Base-by-base conservation (phyloP, 352 stramenopile genomes). In the Elongisporangium undulatum region DNA sequence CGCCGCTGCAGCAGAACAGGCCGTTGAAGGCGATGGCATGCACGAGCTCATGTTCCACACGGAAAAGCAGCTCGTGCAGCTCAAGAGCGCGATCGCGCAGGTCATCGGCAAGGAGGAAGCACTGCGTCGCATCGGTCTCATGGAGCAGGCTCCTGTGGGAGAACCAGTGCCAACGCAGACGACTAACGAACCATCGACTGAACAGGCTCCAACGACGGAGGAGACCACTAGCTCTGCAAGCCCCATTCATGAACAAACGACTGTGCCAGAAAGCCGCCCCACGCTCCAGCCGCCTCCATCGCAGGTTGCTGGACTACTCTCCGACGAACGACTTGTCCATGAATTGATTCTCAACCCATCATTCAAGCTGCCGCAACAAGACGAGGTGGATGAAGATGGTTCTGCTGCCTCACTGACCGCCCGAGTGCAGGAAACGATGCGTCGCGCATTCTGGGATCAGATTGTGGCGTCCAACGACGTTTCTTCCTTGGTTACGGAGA, bases 331-430 rank as follows among this genome's bases (percentile, higher is more conserved):
- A 41, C 58, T 93, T 0, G 77, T 90, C 12, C 83, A 93, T 29
- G 81, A 93, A 22, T 56, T 93, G 23, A 89, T 90, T 61, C 48
- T 91, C 56, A 88, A 93, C 59, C 83, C 83, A 0, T 57, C 71
- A 21, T 90, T 87, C 48, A 69, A 79, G 22, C 59, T 91, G 1
- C 60, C 66, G 20, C 57, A 10, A 8, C 22, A 29, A 22, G 21
- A 29, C 10, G 50, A 24, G 4, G 49, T 62, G 22, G 45, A 67
- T 51, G 22, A 39, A 64, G 3, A 41, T 9, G 34, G 10, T 15
- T 67, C 62, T 13, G 51, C 61, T 1, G 68, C 67, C 0, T 69
- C 72, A 2, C 58, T 88, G 49, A 65, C 68, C 17, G 63, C 71
- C 12, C 67, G 76, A 19, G 67, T 90, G 4, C 76, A 69, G 8